Evolutionary conservation across 2,329 filamentous ascomycete genomes (phyloP), one percentile per base, ranked within the genome.

Genomic region (Colletotrichum sp.): DNA sequence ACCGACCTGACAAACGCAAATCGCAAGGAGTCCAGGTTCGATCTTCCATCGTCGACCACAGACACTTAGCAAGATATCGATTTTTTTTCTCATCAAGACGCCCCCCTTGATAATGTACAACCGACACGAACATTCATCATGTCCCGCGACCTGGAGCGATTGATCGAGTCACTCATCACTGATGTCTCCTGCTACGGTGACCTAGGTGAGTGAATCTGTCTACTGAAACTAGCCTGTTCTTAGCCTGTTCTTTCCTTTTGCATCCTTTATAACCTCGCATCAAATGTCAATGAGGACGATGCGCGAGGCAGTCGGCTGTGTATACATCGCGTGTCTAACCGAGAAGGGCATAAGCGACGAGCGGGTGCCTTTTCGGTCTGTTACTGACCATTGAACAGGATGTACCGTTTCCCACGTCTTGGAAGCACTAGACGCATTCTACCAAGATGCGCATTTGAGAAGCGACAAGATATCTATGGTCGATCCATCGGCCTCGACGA

Each of bases 111-210:
- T 55, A 66, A 77, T 77, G 76, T 52, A 25, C 65, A 55, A 32
- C 22, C 39, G 2, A 16, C 22, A 15, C 36, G 18, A 22, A 13
- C 22, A n/a, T 32, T 16, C 36, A 71, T 12, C 56, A 78, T 78
- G 77, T 75, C 76, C 32, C 66, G 67, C 27, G 76, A 77, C 32
- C 72, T 78, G 18, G 77, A 78, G 67, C 72, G 70, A 71, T 52
- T 78, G 62, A 76, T 78, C 34, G 72, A 77, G 52, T 75, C 61
- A 52, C 72, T 78, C 32, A 73, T 78, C 27, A 74, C 73, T 52
- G 77, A 78, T 34, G 76, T 77, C 55, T 78, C 77, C 16, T 78
- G 77, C 48, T 77, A 78, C 39, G 77, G 77, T 18, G 75, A 77
- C 22, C 32, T 76, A 22, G 77, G 77, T 78, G 22, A 76, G 77